phyloP scores from a whole-genome alignment of 1,284 basidiomycete genomes.

The Boletus sp. region DNA sequence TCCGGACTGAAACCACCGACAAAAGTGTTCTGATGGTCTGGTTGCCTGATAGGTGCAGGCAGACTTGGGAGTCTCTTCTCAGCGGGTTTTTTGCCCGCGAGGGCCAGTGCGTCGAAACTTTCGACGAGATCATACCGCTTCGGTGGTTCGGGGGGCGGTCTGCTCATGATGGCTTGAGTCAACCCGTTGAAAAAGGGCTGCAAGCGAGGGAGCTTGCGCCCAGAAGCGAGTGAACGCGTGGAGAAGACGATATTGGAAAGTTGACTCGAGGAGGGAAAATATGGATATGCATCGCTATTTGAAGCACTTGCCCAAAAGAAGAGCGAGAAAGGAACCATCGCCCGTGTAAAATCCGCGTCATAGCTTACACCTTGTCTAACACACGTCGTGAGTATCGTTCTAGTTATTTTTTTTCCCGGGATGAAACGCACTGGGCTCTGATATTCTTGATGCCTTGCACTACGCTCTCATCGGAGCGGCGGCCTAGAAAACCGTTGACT shows the following conservation, averaged over 20 bases:
- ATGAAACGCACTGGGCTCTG: slow-evolving; percentile 93
- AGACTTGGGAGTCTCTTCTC: slow-evolving; percentile 20
- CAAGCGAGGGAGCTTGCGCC: slow-evolving; percentile 18
- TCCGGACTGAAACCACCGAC: slow-evolving; percentile 32
- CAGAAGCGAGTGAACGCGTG: neutral
- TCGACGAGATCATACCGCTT: slow-evolving; percentile 34
- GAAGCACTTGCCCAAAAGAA: neutral
- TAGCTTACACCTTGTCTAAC: too few species aligned
- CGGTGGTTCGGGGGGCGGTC: slow-evolving; percentile 15
- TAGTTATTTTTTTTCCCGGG: slow-evolving; percentile 23
- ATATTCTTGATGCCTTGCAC: slow-evolving; percentile 66
- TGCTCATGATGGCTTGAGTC: slow-evolving; percentile 22
- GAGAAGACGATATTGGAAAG: slow-evolving; percentile 15
- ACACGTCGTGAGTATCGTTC: neutral
- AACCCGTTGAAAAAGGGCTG: slow-evolving; percentile 7
- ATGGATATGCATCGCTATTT: slow-evolving; percentile 14
- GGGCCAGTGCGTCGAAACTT: slow-evolving; percentile 37
- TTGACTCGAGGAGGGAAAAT: slow-evolving; percentile 11
- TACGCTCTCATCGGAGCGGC: slow-evolving; percentile 64
- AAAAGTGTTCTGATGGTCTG: slow-evolving; percentile 18
- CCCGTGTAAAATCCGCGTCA: slow-evolving; percentile 1
- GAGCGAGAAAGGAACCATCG: slow-evolving; percentile 2
- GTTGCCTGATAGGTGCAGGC: neutral
- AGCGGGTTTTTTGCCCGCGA: slow-evolving; percentile 22
- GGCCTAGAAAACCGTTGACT: slow-evolving; percentile 90